Base-by-base conservation (phyloP, 1,284 basidiomycete genomes). In the Porodaedalea pini region DNA sequence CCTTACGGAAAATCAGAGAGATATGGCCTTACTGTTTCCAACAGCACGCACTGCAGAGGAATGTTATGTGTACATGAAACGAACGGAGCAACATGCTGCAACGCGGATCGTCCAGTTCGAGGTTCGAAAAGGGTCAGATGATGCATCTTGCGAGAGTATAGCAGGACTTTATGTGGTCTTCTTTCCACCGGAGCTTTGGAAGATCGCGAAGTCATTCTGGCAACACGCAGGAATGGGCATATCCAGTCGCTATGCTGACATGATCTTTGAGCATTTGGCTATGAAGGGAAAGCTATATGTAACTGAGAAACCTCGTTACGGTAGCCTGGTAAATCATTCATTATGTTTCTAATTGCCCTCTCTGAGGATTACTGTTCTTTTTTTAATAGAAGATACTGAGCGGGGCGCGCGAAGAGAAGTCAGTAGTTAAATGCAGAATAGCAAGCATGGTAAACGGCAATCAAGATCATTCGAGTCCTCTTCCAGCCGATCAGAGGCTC, bases 151-250 rank as follows among this genome's bases (percentile, higher is more conserved):
- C 51, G 55, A 50, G 61, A 65, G 56, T 34, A 67, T 61, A 64
- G 76, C 82, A 45, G 83, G 88, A 62, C 75, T 95, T 0, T 85
- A 94, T 70, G 89, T 95, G 63, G 85, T 89, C 10, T 75, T 98
- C 21, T 93, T 95, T 70, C 83, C 85, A 3, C 73, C 76, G 13
- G 76, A 83, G 13, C 69, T 79, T 3, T 89, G 83, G 64, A 68
- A 80, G 0, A 68, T 89, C 4, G 94, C 92, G 11, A 98, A 93
- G 71, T 82, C 92, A 68, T 98, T 95, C 70, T 97, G 96, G 94
- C 95, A 98, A 67, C 94, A 98, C 68, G 87, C 90, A 0, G 96
- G 96, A 0, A 77, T 90, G 62, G 94, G 94, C 0, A 88, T 99
- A 51, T 92, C 90, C 1, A 94, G 91, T 62, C 85, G 96, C 19